phyloP scores from a whole-genome alignment of 768 basidiomycete genomes.

The Serendipita sp. region DNA sequence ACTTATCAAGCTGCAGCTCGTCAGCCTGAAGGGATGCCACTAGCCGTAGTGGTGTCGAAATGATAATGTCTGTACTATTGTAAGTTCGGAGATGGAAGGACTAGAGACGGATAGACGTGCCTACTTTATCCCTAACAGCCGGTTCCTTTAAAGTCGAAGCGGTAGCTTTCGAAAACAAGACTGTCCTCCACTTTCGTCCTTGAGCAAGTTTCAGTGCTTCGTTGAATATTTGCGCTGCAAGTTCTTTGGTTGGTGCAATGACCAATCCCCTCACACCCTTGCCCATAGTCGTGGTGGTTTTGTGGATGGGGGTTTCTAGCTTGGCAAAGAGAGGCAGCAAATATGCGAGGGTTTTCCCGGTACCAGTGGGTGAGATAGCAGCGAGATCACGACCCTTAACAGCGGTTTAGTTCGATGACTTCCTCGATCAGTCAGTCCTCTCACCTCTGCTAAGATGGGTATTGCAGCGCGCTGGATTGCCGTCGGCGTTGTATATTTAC shows the following conservation, averaged over 20 bases:
- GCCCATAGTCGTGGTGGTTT: slow-evolving; percentile 28
- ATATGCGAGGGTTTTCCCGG: slow-evolving; percentile 92
- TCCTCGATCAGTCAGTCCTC: too few relatives aligned
- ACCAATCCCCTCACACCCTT: slow-evolving; percentile 63
- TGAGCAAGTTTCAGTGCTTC: slow-evolving; percentile 72
- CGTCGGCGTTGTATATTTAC: slow-evolving; percentile 54
- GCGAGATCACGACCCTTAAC: slow-evolving; percentile 80
- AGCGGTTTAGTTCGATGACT: too few relatives aligned
- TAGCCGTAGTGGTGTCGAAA: slow-evolving; percentile 83
- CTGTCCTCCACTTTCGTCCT: slow-evolving; percentile 67
- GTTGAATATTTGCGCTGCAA: slow-evolving; percentile 91
- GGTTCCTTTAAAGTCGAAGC: slow-evolving; percentile 68
- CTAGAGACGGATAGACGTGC: slow-evolving; percentile 28
- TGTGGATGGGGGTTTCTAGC: slow-evolving; percentile 39
- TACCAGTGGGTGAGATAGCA: slow-evolving; percentile 93
- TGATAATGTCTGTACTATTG: slow-evolving; percentile 53
- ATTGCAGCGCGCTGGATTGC: slow-evolving; percentile 68
- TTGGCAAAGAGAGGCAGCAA: slow-evolving; percentile 63
- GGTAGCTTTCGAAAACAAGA: slow-evolving; percentile 80
- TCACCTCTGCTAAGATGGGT: slow-evolving; percentile 65
- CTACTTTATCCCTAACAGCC: slow-evolving; percentile 57
- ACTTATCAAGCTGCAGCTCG: slow-evolving; percentile 58
- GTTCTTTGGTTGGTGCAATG: slow-evolving; percentile 82
- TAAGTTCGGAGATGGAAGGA: slow-evolving; percentile 2
- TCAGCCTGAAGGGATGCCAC: slow-evolving; percentile 64